A percentile compares a stretch with the other conserved stretches of the same genome.
phyloP scores from a whole-genome alignment of 495 filamentous ascomycete species.

The Rostrohypoxylon terebratum region DNA sequence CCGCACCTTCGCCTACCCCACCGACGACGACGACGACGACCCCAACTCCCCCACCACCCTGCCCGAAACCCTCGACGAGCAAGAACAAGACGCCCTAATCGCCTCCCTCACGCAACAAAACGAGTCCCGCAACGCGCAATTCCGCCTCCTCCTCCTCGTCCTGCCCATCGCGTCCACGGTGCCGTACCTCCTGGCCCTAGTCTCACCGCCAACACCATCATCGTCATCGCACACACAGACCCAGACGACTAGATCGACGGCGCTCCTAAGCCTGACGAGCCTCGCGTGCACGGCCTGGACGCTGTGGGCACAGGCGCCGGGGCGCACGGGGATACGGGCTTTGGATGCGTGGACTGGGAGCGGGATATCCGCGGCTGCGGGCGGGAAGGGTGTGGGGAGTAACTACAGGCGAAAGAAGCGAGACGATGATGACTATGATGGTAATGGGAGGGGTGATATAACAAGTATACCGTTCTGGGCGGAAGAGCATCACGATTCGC shows the following conservation, averaged over 20 bases:
- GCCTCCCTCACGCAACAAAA: slow-evolving; percentile 66
- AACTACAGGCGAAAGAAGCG: not conserved
- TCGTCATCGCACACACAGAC: no score
- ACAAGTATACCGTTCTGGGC: slow-evolving; percentile 15
- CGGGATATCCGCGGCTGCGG: not conserved
- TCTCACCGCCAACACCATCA: slow-evolving; percentile 44
- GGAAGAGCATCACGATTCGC: slow-evolving; percentile 38
- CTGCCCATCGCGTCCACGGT: slow-evolving; percentile 65
- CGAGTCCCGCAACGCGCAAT: slow-evolving; percentile 67
- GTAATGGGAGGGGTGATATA: slow-evolving; percentile 6
- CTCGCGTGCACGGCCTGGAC: slow-evolving; percentile 68
- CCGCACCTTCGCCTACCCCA: slow-evolving; percentile 71
- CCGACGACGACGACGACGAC: slow-evolving; percentile 63
- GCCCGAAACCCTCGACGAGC: slow-evolving; percentile 27
- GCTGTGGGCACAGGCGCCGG: slow-evolving; percentile 56
- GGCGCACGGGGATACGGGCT: slow-evolving; percentile 50
- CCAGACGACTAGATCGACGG: not conserved
- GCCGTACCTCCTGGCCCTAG: slow-evolving; percentile 65
- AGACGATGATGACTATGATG: not conserved
- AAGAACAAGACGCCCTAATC: slow-evolving; percentile 81
- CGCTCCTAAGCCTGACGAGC: slow-evolving; percentile 69
- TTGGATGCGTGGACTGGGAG: slow-evolving; percentile 52
- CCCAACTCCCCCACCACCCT: slow-evolving; percentile 11
- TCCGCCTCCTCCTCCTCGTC: slow-evolving; percentile 66
- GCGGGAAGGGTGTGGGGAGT: not conserved